phyloP scores from a whole-genome alignment of 1,284 basidiomycete genomes.

The Trichosporon asahii region DNA sequence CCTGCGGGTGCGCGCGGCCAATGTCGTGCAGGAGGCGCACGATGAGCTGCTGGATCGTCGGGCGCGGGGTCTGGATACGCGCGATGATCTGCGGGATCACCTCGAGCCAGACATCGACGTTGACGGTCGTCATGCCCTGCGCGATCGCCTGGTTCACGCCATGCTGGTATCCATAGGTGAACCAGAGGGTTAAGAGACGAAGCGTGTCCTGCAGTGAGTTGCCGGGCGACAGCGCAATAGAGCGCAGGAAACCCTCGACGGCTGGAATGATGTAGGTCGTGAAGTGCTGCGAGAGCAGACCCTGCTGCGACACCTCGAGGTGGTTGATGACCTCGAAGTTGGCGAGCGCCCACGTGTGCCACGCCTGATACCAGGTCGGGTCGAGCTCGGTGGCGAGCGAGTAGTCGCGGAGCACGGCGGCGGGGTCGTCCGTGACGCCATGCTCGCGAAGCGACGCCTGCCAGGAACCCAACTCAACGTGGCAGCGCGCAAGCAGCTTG shows the following conservation, averaged over 20 bases:
- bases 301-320: slow-evolving; percentile 69
- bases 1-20: slow-evolving; percentile 95
- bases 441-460: slow-evolving; percentile 67
- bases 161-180: slow-evolving; percentile 91
- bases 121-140: slow-evolving; percentile 82
- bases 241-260: slow-evolving; percentile 96
- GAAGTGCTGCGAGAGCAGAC: slow-evolving; percentile 68
- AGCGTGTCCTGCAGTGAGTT: slow-evolving; percentile 95
- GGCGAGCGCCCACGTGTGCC: slow-evolving; percentile 97
- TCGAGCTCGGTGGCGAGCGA: slow-evolving; percentile 87
- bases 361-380: slow-evolving; percentile 94
- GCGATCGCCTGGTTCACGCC: slow-evolving; percentile 89
- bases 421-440: slow-evolving; percentile 63
- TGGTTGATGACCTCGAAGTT: slow-evolving; percentile 93
- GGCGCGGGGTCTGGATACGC: slow-evolving; percentile 90
- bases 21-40: slow-evolving; percentile 86
- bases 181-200: slow-evolving; percentile 92
- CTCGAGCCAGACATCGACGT: slow-evolving; percentile 97
- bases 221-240: slow-evolving; percentile 83
- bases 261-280: slow-evolving; percentile 88
- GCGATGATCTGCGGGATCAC: slow-evolving; percentile 99
- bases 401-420: slow-evolving; percentile 81
- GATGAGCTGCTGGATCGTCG: slow-evolving; percentile 84
- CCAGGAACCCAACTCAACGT: slow-evolving; percentile 97
- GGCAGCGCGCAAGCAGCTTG: slow-evolving; percentile 88